Evolutionary conservation across 1,139 yeast species (phyloP), one percentile per base, ranked within the genome.

Genomic region (Candida tetrigidarum): DNA sequence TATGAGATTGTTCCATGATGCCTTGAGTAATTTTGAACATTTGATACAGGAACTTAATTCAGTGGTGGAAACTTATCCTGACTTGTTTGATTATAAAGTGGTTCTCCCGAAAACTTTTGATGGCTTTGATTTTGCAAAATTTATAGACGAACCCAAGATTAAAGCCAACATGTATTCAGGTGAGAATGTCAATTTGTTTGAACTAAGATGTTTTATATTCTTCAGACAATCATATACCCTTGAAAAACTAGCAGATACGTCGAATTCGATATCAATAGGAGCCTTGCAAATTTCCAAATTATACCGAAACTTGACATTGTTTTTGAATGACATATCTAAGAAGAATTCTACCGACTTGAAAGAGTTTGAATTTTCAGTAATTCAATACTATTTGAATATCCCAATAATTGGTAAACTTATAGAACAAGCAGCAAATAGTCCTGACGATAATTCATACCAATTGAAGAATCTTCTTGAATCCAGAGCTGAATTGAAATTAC

Each of bases 1-100:
- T 41, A 69, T 86, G 69, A 69, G 71, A 38, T 64, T 86, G 4
- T 67, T 72, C 42, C 85, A 81, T 43, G 93, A 86, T 44, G 73
- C 91, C 0, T 61, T 83, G 35, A 60, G 59, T 3, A 68, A 75
- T 8, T 80, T 78, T 50, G 73, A 73, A 41, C 77, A 76, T 38
- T 60, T 70, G 9, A 52, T 57, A 5, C 46, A 46, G 6, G 64
- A 63, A 5, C 53, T 73, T 41, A 52, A 56, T 23, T 43, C 43
- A 1, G 51, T 63, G 29, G 53, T 48, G 45, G 55, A 37, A 10
- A 14, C 29, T 12, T 27, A 43, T 50, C 68, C 59, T 1, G 28
- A 30, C 8, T 26, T 32, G 7, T 44, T 50, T 35, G 40, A 48
- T 35, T 36, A 39, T 16, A 36, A 37, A 8, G 28, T 51, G 2